Evolutionary conservation across 371 early-diverging fungal species (phyloP), one percentile per base, ranked within the genome.

Genomic region (Globomyces sp.): DNA sequence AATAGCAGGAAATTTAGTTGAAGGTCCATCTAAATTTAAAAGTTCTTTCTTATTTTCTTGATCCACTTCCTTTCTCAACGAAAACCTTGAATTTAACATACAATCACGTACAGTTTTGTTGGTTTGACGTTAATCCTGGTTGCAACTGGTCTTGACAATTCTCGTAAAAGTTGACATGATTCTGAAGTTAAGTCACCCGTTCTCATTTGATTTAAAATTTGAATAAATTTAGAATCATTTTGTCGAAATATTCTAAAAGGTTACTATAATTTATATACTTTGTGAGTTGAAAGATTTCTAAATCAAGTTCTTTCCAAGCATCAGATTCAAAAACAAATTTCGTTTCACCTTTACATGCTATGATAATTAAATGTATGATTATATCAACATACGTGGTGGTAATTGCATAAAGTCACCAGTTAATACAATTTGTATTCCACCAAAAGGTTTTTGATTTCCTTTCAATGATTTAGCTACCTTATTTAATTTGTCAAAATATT

Each of bases 331-430:
- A 95, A 36, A 88, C 87, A 63, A 90, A 88, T 64, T 67, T 79
- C 1, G 80, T 64, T 46, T 13, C 40, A 11, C 64, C 0, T 62
- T 69, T 24, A 24, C 24, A 24, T 24, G 24, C 24, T 24, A 24
- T 24, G 24, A 24, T 24, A 1, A 76, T 78, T 4, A 92, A 10
- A 43, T 1, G 47, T 43, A 36, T 3, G n/a, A 42, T 67, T n/a
- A 24, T 24, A 24, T 24, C 24, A 24, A 24, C 24, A 24, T 52
- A 72, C 72, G 91, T 5, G 96, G 96, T 24, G 95, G 96, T 39
- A 96, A 75, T 71, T 95, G 95, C 79, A 90, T 89, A 74, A 94
- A 96, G 63, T 96, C 96, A 0, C 95, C 96, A 1, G 89, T 87
- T 36, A 92, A 66, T 43, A 95, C 77, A 1, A 94, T 65, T 86